Evolutionary conservation across 768 basidiomycete species (phyloP).

Genomic region (Leucocoprinus sp.): DNA sequence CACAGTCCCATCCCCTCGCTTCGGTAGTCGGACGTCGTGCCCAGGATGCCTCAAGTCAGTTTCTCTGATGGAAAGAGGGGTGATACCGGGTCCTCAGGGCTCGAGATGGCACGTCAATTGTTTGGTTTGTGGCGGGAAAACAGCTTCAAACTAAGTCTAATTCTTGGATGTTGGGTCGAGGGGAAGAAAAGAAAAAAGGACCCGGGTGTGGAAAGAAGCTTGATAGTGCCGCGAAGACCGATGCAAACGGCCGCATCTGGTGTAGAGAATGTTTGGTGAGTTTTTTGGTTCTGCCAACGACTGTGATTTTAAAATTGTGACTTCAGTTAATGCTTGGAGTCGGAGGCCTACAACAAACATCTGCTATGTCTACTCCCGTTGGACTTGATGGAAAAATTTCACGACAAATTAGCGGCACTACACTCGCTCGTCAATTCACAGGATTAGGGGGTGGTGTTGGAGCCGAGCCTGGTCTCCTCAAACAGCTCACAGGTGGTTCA

Average conservation of each 20-base stretch:
- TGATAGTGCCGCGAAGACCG: conserved; percentile 75
- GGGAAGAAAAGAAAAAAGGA: conserved; percentile 44
- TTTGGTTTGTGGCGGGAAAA: conserved; percentile 75
- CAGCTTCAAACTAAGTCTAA: conserved; percentile 31
- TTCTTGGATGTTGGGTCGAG: conserved; percentile 30
- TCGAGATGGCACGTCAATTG: conserved; percentile 75
- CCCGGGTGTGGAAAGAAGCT: conserved; percentile 79
- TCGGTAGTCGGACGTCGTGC: conserved; percentile 54
- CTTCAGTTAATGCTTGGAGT: conserved; percentile 47
- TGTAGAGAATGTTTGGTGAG: conserved; percentile 79
- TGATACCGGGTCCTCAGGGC: conserved; percentile 78
- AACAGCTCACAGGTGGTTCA: conserved; percentile 63
- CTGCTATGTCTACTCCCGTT: conserved; percentile 44
- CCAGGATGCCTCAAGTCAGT: conserved; percentile 71
- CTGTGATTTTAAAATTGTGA: conserved; percentile 2
- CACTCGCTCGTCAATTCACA: conserved; percentile 69
- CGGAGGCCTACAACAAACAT: conserved; percentile 40
- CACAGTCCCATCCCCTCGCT: conserved; percentile 37
- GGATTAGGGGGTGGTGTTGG: conserved; percentile 41
- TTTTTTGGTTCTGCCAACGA: not conserved
- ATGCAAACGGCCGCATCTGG: conserved; percentile 64
- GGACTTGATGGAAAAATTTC: conserved; percentile 31
- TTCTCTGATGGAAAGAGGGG: conserved; percentile 78
- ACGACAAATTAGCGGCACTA: conserved; percentile 63
- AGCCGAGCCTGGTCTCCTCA: conserved; percentile 29